Base-by-base conservation (phyloP, 768 basidiomycete genomes). In the Tricholoma hemisulphureum region DNA sequence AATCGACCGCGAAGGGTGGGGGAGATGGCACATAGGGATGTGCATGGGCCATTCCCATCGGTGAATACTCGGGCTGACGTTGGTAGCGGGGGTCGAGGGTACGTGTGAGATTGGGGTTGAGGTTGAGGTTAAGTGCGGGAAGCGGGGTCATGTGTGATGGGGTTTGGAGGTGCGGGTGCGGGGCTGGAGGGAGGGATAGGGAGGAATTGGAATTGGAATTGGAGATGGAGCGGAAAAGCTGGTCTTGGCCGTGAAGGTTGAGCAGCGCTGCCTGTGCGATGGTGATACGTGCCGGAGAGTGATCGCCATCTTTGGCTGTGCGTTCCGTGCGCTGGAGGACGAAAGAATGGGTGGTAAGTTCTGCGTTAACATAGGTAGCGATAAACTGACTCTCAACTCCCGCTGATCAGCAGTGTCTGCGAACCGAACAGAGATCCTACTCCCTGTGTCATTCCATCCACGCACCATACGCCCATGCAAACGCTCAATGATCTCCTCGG, bases 391-490 rank as follows among this genome's bases (percentile, higher is more conserved):
- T 65, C 90, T 76, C 43, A 92, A 73, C 63, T 92, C 89, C 54
- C 90, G 73, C 67, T 92, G 89, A 65, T 91, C 90, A 10, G 80
- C 75, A 8, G 86, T 89, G 66, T 92, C 89, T 13, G 89, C 89
- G 65, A 91, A 91, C 34, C 90, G 77, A 16, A 91, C 90, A 5
- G 87, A 88, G 56, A 92, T 89, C 51, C 90, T 73, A 65, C 88
- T 86, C 14, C 89, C 89, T 10, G 82, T 69, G 59, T 92, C 90
- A 59, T 89, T 82, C 85, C 84, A 88, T 10, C 91, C 91, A 39
- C 88, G 79, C 7, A 93, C 87, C 82, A 89, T 85, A 8, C 88
- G 79, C 6, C 91, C 91, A 67, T 93, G 89, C 26, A 93, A 76
- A 26, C 86, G 81, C 58, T 91, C 88, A 39, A 91, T 84, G 54